These are phyloP conservation scores for Candida golubevii DNA, from an alignment of 805 yeast genomes.

Conservation along the genomic window DNA sequence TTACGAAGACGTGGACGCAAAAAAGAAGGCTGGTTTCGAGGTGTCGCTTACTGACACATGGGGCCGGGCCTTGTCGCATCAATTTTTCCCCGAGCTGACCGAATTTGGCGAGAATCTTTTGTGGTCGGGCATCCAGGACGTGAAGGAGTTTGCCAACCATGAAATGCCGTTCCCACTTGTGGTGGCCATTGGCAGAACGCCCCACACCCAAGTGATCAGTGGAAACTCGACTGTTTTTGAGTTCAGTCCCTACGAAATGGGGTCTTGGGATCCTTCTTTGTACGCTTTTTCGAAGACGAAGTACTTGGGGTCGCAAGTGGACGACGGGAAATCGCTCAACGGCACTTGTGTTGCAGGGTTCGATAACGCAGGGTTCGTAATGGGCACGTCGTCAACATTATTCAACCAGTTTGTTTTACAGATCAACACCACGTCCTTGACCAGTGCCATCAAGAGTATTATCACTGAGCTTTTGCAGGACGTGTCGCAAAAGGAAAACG, in stretches of 20 bases:
- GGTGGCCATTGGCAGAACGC: conserved; percentile 37
- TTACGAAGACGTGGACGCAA: conserved; percentile 26
- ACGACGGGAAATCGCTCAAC: conserved; percentile 51
- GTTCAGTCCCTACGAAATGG: conserved; percentile 46
- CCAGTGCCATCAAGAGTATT: conserved; percentile 22
- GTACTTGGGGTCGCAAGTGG: conserved; percentile 65
- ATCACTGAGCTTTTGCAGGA: conserved; percentile 22
- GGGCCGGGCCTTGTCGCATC: conserved; percentile 40
- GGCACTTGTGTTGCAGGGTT: conserved; percentile 58
- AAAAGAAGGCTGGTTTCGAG: conserved; percentile 36
- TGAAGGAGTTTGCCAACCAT: conserved; percentile 23
- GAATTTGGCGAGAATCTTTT: conserved; percentile 26
- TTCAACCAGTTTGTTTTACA: conserved; percentile 32
- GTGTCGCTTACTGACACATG: conserved; percentile 39
- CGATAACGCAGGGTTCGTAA: conserved; percentile 55
- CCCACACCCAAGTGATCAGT: conserved; percentile 26
- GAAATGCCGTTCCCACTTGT: conserved; percentile 40
- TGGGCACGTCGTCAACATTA: conserved; percentile 39
- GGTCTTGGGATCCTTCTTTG: conserved; percentile 83
- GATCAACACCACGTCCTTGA: conserved; percentile 20
- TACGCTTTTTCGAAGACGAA: conserved; percentile 60
- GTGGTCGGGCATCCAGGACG: conserved; percentile 29
- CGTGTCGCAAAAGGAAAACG: conserved; percentile 26
- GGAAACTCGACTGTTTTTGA: conserved; percentile 38
- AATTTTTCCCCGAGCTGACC: conserved; percentile 29